phyloP scores from a whole-genome alignment of 2,329 filamentous ascomycete species.

The Westerdykella sp. region DNA sequence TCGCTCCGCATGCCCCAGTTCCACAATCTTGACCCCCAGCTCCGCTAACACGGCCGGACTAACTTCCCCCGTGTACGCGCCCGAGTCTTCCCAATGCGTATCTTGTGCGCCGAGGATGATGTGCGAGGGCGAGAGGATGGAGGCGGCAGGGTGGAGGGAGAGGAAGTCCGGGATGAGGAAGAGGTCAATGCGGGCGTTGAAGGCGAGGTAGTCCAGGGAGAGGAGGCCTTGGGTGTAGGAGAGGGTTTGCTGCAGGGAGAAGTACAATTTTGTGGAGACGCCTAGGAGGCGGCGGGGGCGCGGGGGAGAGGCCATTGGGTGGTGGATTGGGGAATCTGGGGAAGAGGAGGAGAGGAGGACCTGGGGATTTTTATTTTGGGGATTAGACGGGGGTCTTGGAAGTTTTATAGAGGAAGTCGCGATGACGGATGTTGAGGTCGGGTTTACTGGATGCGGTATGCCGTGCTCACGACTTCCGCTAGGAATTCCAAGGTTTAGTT shows the following conservation, averaged over 20 bases:
- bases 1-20: constrained; percentile 76
- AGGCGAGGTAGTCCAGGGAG: constrained; percentile 46
- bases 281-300: constrained; percentile 55
- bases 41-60: constrained; percentile 62
- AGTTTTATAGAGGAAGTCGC: neutral
- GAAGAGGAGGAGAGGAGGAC: neutral
- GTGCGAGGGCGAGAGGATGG: constrained; percentile 45
- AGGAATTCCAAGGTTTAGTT: no score
- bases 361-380: neutral
- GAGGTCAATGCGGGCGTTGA: constrained; percentile 56
- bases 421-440: neutral
- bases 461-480: neutral
- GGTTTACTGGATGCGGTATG: neutral
- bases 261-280: constrained; percentile 76
- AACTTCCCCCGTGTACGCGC: constrained; percentile 73
- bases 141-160: constrained; percentile 52
- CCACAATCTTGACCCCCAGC: constrained; percentile 65
- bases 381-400: neutral
- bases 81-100: constrained; percentile 61
- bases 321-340: neutral
- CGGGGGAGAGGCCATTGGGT: constrained; percentile 21
- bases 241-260: constrained; percentile 58
- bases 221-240: constrained; percentile 42
- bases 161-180: constrained; percentile 76
- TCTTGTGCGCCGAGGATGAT: constrained; percentile 71